Conservation (phyloP, 495 filamentous ascomycete species). For the Lepraria neglecta region DNA sequence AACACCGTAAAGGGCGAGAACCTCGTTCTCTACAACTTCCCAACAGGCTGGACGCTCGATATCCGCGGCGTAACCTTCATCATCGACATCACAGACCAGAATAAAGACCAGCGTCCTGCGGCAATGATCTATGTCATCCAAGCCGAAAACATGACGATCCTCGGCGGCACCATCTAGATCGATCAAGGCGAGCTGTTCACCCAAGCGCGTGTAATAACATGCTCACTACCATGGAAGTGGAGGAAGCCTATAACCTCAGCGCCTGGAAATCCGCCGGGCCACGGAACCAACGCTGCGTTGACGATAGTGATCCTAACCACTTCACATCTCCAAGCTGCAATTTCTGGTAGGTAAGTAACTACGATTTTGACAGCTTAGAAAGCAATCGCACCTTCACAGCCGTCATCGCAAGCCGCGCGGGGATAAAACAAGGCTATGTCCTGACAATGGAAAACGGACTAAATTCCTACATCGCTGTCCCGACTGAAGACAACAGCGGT, state of each 20-base stretch:
- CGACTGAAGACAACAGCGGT: not conserved
- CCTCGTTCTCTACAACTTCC: slow-evolving; percentile 8
- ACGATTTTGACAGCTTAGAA: not conserved
- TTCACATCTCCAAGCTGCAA: slow-evolving; percentile 3
- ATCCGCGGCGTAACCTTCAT: slow-evolving; percentile 11
- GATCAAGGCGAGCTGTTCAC: slow-evolving; percentile 10
- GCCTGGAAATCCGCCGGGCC: not conserved
- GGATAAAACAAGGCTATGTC: not conserved
- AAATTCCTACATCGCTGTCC: not conserved
- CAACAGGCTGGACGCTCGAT: slow-evolving; percentile 17
- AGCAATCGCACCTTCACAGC: slow-evolving; percentile 7
- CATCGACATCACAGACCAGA: slow-evolving; percentile 2
- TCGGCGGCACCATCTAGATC: slow-evolving; percentile 15
- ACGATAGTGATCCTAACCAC: not conserved
- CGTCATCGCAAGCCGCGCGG: not conserved
- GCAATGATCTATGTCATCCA: slow-evolving; percentile 17
- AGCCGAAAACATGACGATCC: slow-evolving; percentile 15
- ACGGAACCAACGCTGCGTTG: slow-evolving; percentile 10
- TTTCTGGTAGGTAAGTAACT: slow-evolving; percentile 2
- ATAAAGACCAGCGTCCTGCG: not conserved
- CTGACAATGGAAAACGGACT: not conserved
- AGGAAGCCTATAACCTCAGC: slow-evolving; percentile 2
- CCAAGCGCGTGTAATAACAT: too few relatives aligned
- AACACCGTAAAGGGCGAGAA: slow-evolving; percentile 8
- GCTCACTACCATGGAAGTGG: slow-evolving; percentile 1